Percentiles rank a stretch among this genome's conserved stretches.
Conservation (phyloP, 495 filamentous ascomycete genomes). For the Monascus purpureus region DNA sequence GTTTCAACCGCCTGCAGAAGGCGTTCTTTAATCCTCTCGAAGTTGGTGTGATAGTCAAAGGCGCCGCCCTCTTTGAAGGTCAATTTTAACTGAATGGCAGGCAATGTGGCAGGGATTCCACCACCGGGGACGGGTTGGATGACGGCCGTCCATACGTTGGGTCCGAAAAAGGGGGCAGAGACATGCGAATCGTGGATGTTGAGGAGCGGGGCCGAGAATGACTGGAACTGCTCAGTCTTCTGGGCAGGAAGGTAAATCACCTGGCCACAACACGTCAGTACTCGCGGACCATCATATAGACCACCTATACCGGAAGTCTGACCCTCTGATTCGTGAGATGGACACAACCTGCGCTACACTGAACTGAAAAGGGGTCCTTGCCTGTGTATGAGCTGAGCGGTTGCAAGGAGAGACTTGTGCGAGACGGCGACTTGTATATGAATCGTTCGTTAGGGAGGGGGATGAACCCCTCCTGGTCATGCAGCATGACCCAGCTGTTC, state of each 20-base stretch:
- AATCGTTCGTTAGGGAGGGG: constrained; percentile 55
- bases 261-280: constrained; percentile 25
- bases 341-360: constrained; percentile 46
- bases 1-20: constrained; percentile 67
- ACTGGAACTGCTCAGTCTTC: constrained; percentile 55
- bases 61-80: constrained; percentile 92
- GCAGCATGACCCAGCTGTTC: constrained; percentile 67
- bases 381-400: constrained; percentile 45
- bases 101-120: constrained; percentile 64
- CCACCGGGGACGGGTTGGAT: constrained; percentile 71
- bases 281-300: not conserved
- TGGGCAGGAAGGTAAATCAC: constrained; percentile 77
- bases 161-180: constrained; percentile 85
- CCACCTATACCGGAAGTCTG: constrained; percentile 9
- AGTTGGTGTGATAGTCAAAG: constrained; percentile 76
- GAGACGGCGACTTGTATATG: constrained; percentile 58
- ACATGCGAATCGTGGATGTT: constrained; percentile 82
- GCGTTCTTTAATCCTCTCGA: constrained; percentile 73
- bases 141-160: constrained; percentile 76
- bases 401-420: constrained; percentile 49
- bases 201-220: constrained; percentile 78
- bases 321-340: constrained; percentile 90
- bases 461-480: constrained; percentile 48
- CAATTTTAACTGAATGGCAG: constrained; percentile 63
- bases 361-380: constrained; percentile 39